Percentiles rank a stretch among this genome's conserved stretches.
These are phyloP conservation scores for Akebia trifoliata DNA, from an alignment of 164 flowering plant species.

Conservation along the genomic window DNA sequence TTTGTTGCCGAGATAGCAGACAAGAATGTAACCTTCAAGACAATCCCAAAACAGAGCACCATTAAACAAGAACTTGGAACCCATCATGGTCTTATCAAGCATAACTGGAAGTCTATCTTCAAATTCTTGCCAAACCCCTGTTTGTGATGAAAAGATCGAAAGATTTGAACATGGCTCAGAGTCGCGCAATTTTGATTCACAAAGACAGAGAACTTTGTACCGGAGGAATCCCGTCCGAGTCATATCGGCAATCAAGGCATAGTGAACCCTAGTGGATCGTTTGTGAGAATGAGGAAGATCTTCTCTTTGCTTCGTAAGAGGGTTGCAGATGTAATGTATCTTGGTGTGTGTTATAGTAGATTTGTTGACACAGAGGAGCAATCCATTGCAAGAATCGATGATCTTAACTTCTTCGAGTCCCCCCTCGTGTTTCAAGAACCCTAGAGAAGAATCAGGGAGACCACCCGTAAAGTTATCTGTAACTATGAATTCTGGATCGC, in stretches of 20 bases:
- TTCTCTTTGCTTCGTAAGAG: not conserved
- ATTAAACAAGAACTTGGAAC: not conserved
- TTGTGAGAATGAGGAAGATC: not conserved
- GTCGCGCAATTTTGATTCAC: not conserved
- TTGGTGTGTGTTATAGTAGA: not conserved
- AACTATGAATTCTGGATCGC: not conserved
- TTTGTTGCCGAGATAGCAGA: conserved; percentile 1
- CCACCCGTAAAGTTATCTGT: not conserved
- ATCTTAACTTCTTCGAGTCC: too few relatives aligned
- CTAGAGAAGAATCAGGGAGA: not conserved
- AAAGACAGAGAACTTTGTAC: not conserved
- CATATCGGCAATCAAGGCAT: not conserved
- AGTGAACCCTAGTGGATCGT: not conserved
- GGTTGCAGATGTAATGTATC: conserved; percentile 1
- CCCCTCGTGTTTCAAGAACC: not conserved
- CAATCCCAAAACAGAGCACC: conserved; percentile 2
- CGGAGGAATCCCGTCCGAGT: not conserved
- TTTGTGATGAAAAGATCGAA: conserved; percentile 1
- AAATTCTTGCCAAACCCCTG: conserved; percentile 5
- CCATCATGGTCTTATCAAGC: not conserved
- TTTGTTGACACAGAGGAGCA: not conserved
- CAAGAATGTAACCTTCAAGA: not conserved
- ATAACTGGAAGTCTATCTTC: not conserved
- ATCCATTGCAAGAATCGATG: conserved; percentile 2
- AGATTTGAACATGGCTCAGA: not conserved